phyloP scores from a whole-genome alignment of 2,329 filamentous ascomycete species.

The Diplodia scrobiculata region DNA sequence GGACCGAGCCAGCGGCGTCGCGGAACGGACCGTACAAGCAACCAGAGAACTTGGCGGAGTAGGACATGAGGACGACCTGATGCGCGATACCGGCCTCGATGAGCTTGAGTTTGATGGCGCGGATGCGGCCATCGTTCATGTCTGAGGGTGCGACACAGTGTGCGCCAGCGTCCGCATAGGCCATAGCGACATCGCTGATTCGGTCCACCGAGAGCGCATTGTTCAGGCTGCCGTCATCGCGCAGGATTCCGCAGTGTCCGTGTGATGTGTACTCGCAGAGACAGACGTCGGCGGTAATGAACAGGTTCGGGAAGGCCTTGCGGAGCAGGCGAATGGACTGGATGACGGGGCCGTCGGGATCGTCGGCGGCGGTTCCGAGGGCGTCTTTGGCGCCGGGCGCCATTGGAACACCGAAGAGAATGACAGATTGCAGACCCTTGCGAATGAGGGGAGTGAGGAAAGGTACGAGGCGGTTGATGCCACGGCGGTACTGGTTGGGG shows the following conservation, averaged over 20 bases:
- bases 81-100: constrained; percentile 94
- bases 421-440: constrained; percentile 89
- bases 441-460: constrained; percentile 83
- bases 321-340: constrained; percentile 80
- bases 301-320: constrained; percentile 82
- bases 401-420: constrained; percentile 92
- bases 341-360: constrained; percentile 90
- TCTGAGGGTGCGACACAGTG: constrained; percentile 97
- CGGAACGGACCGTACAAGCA: constrained; percentile 97
- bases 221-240: constrained; percentile 89
- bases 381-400: constrained; percentile 81
- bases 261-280: constrained; percentile 98
- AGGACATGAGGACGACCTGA: constrained; percentile 91
- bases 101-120: constrained; percentile 95
- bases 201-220: constrained; percentile 91
- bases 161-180: constrained; percentile 91
- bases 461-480: constrained; percentile 79
- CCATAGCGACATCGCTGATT: constrained; percentile 94
- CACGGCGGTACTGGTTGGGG: constrained; percentile 84
- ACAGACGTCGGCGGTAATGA: constrained; percentile 90
- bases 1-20: constrained; percentile 87
- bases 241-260: constrained; percentile 93
- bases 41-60: constrained; percentile 95
- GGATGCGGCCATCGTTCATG: constrained; percentile 98
- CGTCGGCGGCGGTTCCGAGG: constrained; percentile 87